These are phyloP conservation scores for Trichosporon sp. DNA, from an alignment of 1,284 basidiomycete genomes.

Conservation along the genomic window DNA sequence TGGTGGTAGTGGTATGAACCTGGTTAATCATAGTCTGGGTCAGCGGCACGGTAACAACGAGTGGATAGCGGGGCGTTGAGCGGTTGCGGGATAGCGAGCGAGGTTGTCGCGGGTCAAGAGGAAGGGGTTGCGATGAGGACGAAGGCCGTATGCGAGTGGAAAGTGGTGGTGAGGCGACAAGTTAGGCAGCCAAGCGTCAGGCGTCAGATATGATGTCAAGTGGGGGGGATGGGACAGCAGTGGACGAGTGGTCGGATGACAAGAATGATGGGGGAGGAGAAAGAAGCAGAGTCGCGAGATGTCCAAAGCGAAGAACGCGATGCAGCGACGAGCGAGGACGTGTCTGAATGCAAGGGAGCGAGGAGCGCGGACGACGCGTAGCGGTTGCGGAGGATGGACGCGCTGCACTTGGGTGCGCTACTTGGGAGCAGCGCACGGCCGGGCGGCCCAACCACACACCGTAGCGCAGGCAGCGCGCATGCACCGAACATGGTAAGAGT, in stretches of 20 bases:
- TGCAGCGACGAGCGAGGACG: not conserved
- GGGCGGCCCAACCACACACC: too few relatives aligned
- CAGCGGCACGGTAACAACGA: too few relatives aligned
- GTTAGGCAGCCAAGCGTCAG: not conserved
- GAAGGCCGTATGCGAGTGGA: not conserved
- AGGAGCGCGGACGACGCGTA: not conserved
- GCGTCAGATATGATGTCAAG: not conserved
- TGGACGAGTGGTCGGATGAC: too few relatives aligned
- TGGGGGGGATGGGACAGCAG: not conserved
- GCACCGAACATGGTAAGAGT: too few relatives aligned
- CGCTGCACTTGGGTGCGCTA: not conserved
- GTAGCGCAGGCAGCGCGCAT: too few relatives aligned
- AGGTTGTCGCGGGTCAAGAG: too few relatives aligned
- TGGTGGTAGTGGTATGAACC: conserved; percentile 2
- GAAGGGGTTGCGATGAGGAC: not conserved
- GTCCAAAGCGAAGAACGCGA: too few relatives aligned
- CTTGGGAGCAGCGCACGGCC: too few relatives aligned
- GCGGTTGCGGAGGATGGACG: too few relatives aligned
- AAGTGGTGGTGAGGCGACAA: not conserved
- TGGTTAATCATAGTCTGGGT: not conserved
- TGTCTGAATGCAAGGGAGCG: not conserved
- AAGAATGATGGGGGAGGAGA: not conserved
- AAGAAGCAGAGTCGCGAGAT: not conserved
- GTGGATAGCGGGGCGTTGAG: too few relatives aligned
- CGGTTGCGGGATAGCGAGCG: too few relatives aligned